phyloP scores from a whole-genome alignment of 495 filamentous ascomycete species.

The Neurospora sp. region DNA sequence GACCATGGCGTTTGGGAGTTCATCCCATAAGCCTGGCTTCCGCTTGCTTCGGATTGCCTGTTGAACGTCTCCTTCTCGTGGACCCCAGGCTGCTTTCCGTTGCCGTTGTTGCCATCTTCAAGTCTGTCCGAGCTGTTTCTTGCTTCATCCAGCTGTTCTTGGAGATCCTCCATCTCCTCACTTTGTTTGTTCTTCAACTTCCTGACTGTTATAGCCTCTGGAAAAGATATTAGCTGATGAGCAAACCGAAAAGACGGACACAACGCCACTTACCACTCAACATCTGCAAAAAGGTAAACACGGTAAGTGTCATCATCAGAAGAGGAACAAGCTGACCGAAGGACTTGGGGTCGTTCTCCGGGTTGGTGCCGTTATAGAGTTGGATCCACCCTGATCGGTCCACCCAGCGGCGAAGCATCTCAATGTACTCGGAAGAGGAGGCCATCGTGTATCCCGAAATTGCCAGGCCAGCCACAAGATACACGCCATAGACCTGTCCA shows the following conservation, averaged over 20 bases:
- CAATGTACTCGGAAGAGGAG: slow-evolving; percentile 17
- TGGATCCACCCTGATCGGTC: slow-evolving; percentile 21
- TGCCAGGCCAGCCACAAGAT: slow-evolving; percentile 14
- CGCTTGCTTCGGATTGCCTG: not conserved
- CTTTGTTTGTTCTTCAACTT: not conserved
- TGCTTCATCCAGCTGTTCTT: not conserved
- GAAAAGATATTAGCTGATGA: not conserved
- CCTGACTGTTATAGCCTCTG: not conserved
- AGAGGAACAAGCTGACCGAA: slow-evolving; percentile 29
- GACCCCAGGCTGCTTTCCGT: not conserved
- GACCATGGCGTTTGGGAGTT: not conserved
- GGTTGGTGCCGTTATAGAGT: slow-evolving; percentile 7
- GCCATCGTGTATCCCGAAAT: slow-evolving; percentile 8
- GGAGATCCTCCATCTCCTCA: not conserved
- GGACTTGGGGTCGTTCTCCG: slow-evolving; percentile 23
- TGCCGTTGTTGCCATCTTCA: not conserved
- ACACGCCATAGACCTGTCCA: slow-evolving; percentile 11
- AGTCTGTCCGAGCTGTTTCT: not conserved
- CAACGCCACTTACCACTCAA: slow-evolving; percentile 17
- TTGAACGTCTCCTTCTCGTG: not conserved
- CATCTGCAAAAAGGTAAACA: slow-evolving; percentile 23
- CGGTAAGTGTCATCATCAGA: slow-evolving; percentile 17
- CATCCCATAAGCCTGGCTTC: not conserved
- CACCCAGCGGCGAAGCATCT: slow-evolving; percentile 19
- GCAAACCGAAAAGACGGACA: not conserved